Conservation (phyloP, 2,329 filamentous ascomycete genomes). For the Ilyonectria robusta region DNA sequence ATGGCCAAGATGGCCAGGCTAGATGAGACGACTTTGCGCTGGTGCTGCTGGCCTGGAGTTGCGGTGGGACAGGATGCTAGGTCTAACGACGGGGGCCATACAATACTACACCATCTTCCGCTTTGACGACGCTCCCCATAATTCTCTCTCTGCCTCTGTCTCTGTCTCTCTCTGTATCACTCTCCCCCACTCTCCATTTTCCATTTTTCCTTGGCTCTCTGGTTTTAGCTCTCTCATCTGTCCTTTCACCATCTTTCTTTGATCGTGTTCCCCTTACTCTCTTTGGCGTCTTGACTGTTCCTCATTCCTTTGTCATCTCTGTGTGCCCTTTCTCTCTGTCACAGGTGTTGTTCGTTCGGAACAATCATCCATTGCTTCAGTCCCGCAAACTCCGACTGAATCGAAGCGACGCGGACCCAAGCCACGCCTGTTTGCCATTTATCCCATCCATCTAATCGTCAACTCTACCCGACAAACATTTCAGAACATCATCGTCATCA, state of each 20-base stretch:
- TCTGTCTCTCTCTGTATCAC: slow-evolving; percentile 31
- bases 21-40: slow-evolving; percentile 17
- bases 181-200: slow-evolving; percentile 24
- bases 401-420: slow-evolving; percentile 19
- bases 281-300: slow-evolving; percentile 18
- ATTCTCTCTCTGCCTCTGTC: slow-evolving; percentile 12
- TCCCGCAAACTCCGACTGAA: slow-evolving; percentile 30
- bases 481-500: slow-evolving; percentile 9
- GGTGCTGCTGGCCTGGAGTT: slow-evolving; percentile 10
- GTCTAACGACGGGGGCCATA: slow-evolving; percentile 12
- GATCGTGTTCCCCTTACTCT: slow-evolving; percentile 26
- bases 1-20: neutral
- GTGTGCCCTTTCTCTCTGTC: slow-evolving; percentile 23
- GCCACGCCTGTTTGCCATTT: slow-evolving; percentile 10
- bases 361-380: slow-evolving; percentile 35
- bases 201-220: slow-evolving; percentile 34
- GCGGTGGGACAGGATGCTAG: slow-evolving; percentile 1
- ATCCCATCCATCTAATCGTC: slow-evolving; percentile 15
- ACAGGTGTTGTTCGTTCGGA: slow-evolving; percentile 26
- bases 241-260: slow-evolving; percentile 23
- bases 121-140: slow-evolving; percentile 27
- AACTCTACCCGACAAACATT: slow-evolving; percentile 6
- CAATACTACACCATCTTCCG: slow-evolving; percentile 31
- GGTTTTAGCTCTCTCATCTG: slow-evolving; percentile 22
- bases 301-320: slow-evolving; percentile 15